Percentiles rank a stretch among this genome's conserved stretches.
These are phyloP conservation scores for Arthrobotrys sinensis DNA, from an alignment of 2,329 filamentous ascomycete species.

Conservation along the genomic window DNA sequence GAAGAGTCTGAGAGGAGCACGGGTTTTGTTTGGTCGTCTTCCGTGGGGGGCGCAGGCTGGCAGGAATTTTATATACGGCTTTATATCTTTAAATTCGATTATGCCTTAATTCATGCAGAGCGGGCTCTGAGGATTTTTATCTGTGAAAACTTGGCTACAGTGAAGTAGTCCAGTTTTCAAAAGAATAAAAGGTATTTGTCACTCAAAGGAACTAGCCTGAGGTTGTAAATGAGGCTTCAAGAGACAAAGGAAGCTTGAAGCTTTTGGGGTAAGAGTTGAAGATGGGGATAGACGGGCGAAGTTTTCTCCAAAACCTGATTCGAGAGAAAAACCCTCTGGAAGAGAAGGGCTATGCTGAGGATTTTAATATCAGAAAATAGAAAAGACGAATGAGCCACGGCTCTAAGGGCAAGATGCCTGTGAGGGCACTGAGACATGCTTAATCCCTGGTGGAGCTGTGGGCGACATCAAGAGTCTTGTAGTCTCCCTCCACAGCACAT, in stretches of 20 bases:
- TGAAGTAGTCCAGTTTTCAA: constrained; percentile 54
- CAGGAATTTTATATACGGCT: constrained; percentile 44
- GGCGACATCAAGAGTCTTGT: constrained; percentile 44
- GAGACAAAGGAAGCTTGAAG: constrained; percentile 31
- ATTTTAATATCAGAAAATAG: constrained; percentile 59
- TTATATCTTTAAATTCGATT: constrained; percentile 36
- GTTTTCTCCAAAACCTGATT: constrained; percentile 60
- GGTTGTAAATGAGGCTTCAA: constrained; percentile 21
- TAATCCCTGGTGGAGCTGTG: constrained; percentile 55
- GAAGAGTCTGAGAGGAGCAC: constrained; percentile 10
- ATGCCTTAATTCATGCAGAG: constrained; percentile 43
- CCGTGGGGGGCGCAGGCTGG: constrained; percentile 19
- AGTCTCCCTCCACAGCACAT: constrained; percentile 40
- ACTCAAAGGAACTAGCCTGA: constrained; percentile 58
- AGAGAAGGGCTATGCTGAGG: constrained; percentile 50
- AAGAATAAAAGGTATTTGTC: constrained; percentile 25
- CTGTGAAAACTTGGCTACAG: constrained; percentile 47
- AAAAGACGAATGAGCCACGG: constrained; percentile 61
- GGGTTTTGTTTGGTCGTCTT: constrained; percentile 48
- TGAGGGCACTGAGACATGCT: constrained; percentile 58
- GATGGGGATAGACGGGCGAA: constrained; percentile 51
- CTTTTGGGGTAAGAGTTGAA: constrained; percentile 46
- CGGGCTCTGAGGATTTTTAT: constrained; percentile 36
- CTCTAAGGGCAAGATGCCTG: constrained; percentile 55
- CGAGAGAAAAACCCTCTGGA: constrained; percentile 41